Evolutionary conservation across 306 rosid genomes (phyloP).

Genomic region (Acacia acuminata): DNA sequence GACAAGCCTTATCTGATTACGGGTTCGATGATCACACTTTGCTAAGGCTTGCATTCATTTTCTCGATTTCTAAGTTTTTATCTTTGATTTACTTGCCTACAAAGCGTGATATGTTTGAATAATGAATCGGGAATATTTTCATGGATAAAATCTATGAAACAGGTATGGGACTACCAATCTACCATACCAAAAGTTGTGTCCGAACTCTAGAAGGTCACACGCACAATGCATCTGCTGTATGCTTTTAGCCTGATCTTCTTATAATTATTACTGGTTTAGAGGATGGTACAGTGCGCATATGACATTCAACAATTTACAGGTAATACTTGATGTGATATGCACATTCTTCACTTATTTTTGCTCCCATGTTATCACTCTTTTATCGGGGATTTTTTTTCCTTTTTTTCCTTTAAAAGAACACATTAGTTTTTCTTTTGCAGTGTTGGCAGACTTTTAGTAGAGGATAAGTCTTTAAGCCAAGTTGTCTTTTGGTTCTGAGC

Average conservation of each 20-base stretch:
- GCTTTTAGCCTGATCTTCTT: constrained; percentile 98
- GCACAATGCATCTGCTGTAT: constrained; percentile 99
- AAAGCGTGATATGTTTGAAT: not conserved
- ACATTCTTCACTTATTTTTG: constrained; percentile 7
- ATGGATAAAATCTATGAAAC: constrained; percentile 32
- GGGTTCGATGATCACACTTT: constrained; percentile 99
- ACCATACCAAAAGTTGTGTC: constrained; percentile 98
- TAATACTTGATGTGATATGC: constrained; percentile 40
- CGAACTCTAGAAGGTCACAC: constrained; percentile 99
- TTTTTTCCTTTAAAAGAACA: too few species aligned
- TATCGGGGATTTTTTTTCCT: not conserved
- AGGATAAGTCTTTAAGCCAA: constrained; percentile 1
- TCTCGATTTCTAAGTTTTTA: not conserved
- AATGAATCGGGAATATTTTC: constrained; percentile 36
- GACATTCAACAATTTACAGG: constrained; percentile 99
- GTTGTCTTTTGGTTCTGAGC: constrained; percentile 2
- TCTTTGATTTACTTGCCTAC: not conserved
- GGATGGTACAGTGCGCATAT: constrained; percentile 98
- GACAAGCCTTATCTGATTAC: constrained; percentile 97
- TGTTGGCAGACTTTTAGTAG: constrained; percentile 11
- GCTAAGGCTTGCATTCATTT: constrained; percentile 68
- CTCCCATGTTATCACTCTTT: constrained; percentile 4
- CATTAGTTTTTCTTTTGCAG: constrained; percentile 1
- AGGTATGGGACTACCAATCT: constrained; percentile 99
- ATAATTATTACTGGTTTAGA: constrained; percentile 97